Percentiles rank a stretch among this genome's conserved stretches.
Evolutionary conservation across 805 yeast genomes (phyloP).

Genomic region (Candida chauliodis): DNA sequence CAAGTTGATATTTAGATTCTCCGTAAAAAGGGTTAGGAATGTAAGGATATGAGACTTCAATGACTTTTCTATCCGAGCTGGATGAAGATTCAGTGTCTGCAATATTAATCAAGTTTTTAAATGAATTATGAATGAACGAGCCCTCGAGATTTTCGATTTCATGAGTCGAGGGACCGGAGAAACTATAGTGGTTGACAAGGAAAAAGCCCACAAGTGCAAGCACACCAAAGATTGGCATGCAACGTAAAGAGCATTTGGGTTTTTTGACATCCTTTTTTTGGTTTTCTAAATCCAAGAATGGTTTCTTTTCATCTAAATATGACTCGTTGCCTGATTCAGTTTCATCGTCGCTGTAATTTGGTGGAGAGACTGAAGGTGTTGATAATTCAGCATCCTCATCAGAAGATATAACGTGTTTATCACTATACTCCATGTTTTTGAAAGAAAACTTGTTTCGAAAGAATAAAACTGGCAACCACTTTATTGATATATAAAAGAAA

Average conservation of each 20-base stretch:
- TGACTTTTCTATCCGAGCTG: not conserved
- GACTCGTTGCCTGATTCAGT: not conserved
- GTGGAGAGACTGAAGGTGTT: conserved; percentile 23
- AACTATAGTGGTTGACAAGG: not conserved
- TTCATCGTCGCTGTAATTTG: conserved; percentile 3
- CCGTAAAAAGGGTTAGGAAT: conserved; percentile 16
- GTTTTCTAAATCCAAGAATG: conserved; percentile 5
- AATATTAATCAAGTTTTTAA: not conserved
- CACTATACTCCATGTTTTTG: not conserved
- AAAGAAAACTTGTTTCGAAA: too few species aligned
- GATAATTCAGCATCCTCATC: conserved; percentile 23
- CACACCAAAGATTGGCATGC: not conserved
- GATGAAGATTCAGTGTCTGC: not conserved
- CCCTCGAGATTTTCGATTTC: not conserved
- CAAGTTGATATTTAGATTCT: conserved; percentile 36
- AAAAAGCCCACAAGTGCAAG: not conserved
- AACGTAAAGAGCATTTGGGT: not conserved
- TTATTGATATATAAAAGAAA: not conserved
- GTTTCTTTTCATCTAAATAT: conserved; percentile 4
- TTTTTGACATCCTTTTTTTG: not conserved
- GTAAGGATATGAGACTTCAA: conserved; percentile 2
- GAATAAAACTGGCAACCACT: not conserved
- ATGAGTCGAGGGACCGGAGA: not conserved
- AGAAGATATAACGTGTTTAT: not conserved
- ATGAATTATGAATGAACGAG: conserved; percentile 1